phyloP scores from a whole-genome alignment of 805 yeast genomes.

The Lipomyces mesembrius region DNA sequence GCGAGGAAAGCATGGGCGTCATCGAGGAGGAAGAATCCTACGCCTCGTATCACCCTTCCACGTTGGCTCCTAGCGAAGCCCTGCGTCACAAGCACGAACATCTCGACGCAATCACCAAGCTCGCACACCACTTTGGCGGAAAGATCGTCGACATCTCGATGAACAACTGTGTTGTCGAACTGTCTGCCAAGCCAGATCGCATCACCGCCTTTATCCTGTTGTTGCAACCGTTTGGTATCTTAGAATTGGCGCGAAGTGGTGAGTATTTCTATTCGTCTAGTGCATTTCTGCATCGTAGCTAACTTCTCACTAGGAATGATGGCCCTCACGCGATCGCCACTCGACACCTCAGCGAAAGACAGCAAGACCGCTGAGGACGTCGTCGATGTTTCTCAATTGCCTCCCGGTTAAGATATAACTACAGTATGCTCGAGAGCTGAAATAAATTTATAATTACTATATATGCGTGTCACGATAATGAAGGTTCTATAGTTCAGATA shows the following conservation, averaged over 20 bases:
- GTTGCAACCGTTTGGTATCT: constrained; percentile 92
- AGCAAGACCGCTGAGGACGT: constrained; percentile 62
- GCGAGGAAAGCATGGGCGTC: constrained; percentile 44
- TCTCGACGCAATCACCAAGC: constrained; percentile 77
- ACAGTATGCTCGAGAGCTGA: background rate
- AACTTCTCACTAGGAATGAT: constrained; percentile 58
- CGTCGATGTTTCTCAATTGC: constrained; percentile 87
- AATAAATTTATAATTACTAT: background rate
- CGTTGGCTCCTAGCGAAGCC: constrained; percentile 87
- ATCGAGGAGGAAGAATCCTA: constrained; percentile 16
- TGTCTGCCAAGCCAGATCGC: constrained; percentile 91
- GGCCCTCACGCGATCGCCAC: constrained; percentile 96
- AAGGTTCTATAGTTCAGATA: background rate
- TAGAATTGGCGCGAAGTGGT: constrained; percentile 96
- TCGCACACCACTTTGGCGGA: constrained; percentile 90
- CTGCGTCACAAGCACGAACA: constrained; percentile 92
- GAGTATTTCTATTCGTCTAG: background rate
- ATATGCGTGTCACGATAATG: constrained; percentile 6
- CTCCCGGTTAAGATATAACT: constrained; percentile 85
- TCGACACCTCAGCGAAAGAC: constrained; percentile 60
- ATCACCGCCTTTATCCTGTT: constrained; percentile 83
- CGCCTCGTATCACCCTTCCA: constrained; percentile 74
- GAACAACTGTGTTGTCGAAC: constrained; percentile 90
- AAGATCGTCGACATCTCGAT: constrained; percentile 89
- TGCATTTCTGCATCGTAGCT: background rate